Percentiles rank a stretch among this genome's conserved stretches.
These are phyloP conservation scores for Mycena vitilis DNA, from an alignment of 768 basidiomycete genomes.

Conservation along the genomic window DNA sequence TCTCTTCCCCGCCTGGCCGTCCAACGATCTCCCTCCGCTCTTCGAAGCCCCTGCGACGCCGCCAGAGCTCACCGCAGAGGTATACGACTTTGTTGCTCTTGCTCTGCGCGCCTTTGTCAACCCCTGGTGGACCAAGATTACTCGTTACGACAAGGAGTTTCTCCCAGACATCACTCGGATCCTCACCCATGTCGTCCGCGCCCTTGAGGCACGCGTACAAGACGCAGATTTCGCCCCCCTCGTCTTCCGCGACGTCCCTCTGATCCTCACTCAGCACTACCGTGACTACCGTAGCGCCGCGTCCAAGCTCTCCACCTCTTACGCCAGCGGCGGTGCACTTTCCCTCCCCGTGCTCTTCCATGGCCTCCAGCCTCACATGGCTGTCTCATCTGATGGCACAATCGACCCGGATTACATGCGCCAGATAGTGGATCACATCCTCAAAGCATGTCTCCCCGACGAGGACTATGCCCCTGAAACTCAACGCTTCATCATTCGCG, in stretches of 20 bases:
- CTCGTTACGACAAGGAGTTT: constrained; percentile 86
- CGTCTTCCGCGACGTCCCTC: constrained; percentile 71
- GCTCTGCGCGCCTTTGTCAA: constrained; percentile 81
- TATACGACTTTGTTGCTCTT: constrained; percentile 86
- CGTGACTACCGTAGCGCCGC: constrained; percentile 79
- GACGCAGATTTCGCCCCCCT: constrained; percentile 70
- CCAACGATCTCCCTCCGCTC: constrained; percentile 63
- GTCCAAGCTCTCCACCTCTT: constrained; percentile 73
- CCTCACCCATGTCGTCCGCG: constrained; percentile 66
- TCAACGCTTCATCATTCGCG: constrained; percentile 87
- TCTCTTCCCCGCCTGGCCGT: constrained; percentile 67
- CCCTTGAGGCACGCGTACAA: constrained; percentile 68
- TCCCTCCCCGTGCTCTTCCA: constrained; percentile 80
- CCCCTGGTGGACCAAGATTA: constrained; percentile 89
- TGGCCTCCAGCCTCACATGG: constrained; percentile 87
- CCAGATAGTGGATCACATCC: constrained; percentile 80
- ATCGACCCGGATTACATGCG: constrained; percentile 84
- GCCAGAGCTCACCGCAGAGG: constrained; percentile 71
- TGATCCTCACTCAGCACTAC: constrained; percentile 80
- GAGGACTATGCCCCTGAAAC: constrained; percentile 84
- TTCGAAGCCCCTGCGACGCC: constrained; percentile 57
- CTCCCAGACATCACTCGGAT: constrained; percentile 76
- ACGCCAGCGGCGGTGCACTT: constrained; percentile 74
- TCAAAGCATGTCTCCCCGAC: constrained; percentile 77
- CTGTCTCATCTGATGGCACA: constrained; percentile 71